phyloP scores from a whole-genome alignment of 2,329 filamentous ascomycete species.

The Raffaelea ambrosiae region DNA sequence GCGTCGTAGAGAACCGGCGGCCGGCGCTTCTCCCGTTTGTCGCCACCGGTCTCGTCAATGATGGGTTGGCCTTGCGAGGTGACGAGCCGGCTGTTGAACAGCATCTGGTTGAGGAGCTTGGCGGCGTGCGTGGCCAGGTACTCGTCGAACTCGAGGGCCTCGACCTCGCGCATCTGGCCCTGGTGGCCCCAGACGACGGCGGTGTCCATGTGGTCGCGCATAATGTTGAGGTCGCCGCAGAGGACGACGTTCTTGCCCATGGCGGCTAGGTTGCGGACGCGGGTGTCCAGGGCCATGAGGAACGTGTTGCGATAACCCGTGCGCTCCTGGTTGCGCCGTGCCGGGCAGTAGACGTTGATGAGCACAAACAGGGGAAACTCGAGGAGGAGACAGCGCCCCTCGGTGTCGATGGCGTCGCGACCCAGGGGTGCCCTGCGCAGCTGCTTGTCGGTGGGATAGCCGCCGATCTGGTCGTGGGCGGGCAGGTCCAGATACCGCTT shows the following conservation, averaged over 20 bases:
- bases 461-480: constrained; percentile 69
- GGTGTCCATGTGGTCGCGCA: constrained; percentile 60
- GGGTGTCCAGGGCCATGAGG: constrained; percentile 68
- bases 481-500: constrained; percentile 69
- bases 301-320: constrained; percentile 78
- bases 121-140: constrained; percentile 66
- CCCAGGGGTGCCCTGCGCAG: constrained; percentile 49
- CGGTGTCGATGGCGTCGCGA: constrained; percentile 68
- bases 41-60: constrained; percentile 15
- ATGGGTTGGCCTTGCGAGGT: constrained; percentile 62
- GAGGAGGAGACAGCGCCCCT: constrained; percentile 83
- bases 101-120: constrained; percentile 76
- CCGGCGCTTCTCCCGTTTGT: constrained; percentile 32
- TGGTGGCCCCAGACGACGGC: constrained; percentile 47
- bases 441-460: constrained; percentile 68
- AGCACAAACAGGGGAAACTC: constrained; percentile 95
- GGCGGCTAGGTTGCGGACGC: constrained; percentile 73
- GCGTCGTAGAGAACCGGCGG: constrained; percentile 71
- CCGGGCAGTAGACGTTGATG: constrained; percentile 86
- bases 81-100: constrained; percentile 56
- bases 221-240: constrained; percentile 82
- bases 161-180: constrained; percentile 60
- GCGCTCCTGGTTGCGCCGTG: constrained; percentile 72
- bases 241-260: constrained; percentile 80
- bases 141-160: constrained; percentile 53